Base-by-base conservation (phyloP, 208 protist species). In the Leishmania guyanensis region DNA sequence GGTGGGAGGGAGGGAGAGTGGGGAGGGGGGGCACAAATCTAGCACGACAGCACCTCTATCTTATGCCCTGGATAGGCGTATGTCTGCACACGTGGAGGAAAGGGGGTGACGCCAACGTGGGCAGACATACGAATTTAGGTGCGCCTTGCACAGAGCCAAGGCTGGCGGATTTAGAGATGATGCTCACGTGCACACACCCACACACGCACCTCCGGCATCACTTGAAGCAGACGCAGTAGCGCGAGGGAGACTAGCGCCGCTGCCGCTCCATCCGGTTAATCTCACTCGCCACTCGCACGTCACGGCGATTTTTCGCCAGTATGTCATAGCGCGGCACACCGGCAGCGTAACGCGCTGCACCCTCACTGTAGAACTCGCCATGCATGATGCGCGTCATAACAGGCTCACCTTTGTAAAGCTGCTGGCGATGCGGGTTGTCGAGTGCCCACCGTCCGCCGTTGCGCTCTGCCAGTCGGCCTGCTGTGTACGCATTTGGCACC, bases 341-440 rank as follows among this genome's bases (percentile, higher is more conserved):
- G 33, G 68, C 77, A 26, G 65, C 75, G 8, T 51, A 56, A 46
- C 72, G 26, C 62, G 80, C 71, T 20, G 73, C 80, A 0, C 77
- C 64, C 17, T 64, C 70, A 3, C 71, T 77, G 79, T 95, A 95
- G 81, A 90, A 97, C 77, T 97, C 92, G 17, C 93, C 93, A 0
- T 77, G 91, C 91, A 97, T 92, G 17, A 97, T 82, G 20, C 86
- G 75, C 64, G 87, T 93, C 92, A 97, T 94, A n/a, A 92, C 82
- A 6, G 93, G 93, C 84, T 91, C 86, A 12, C 88, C 91, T n/a
- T 76, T 78, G 58, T 88, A 86, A 1, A 97, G 83, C 78, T 94
- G 88, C 69, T 97, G 93, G 1, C 86, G 89, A 79, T 95, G 74
- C 16, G 84, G 50, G 77, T 97, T 97, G 76, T 95, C 86, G 54